Evolutionary conservation across 108 stramenopile genomes (phyloP).

Genomic region (Fistulifera pelliculosa): DNA sequence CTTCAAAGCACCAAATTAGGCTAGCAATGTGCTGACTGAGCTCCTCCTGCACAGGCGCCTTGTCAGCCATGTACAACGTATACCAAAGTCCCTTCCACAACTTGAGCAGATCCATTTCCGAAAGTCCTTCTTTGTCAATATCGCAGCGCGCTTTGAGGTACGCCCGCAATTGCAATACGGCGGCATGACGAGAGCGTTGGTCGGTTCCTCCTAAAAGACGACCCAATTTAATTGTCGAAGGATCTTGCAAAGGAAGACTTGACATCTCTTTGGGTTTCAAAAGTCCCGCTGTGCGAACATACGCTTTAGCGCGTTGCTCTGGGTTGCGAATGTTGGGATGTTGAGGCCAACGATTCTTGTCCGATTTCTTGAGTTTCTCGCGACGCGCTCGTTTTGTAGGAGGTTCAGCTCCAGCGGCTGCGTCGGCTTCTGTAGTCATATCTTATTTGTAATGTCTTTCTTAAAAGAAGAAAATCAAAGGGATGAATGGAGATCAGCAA

Average conservation of each 20-base stretch:
- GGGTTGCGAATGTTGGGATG: constrained; percentile 78
- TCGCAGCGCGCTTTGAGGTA: constrained; percentile 60
- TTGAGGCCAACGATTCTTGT: constrained; percentile 79
- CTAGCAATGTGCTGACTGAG: constrained; percentile 59
- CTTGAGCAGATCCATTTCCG: constrained; percentile 82
- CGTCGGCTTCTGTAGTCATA: constrained; percentile 12
- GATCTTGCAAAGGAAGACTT: constrained; percentile 50
- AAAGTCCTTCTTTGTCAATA: constrained; percentile 50
- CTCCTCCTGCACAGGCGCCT: constrained; percentile 83
- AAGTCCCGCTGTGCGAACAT: constrained; percentile 68
- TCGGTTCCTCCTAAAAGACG: constrained; percentile 65
- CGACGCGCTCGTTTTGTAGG: constrained; percentile 50
- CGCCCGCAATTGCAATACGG: constrained; percentile 50
- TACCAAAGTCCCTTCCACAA: constrained; percentile 92
- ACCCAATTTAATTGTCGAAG: constrained; percentile 71
- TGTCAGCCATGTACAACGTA: constrained; percentile 87
- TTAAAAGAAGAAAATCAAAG: no score
- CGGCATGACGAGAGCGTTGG: constrained; percentile 57
- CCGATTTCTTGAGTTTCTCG: constrained; percentile 35
- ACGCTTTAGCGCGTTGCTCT: constrained; percentile 51
- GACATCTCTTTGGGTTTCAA: constrained; percentile 21
- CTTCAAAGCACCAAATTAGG: constrained; percentile 80
- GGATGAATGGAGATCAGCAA: no score
- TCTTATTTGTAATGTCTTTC: no score
- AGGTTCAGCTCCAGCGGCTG: constrained; percentile 4